Evolutionary conservation across 1,139 yeast genomes (phyloP).

Genomic region (Yamadazyma sp.): DNA sequence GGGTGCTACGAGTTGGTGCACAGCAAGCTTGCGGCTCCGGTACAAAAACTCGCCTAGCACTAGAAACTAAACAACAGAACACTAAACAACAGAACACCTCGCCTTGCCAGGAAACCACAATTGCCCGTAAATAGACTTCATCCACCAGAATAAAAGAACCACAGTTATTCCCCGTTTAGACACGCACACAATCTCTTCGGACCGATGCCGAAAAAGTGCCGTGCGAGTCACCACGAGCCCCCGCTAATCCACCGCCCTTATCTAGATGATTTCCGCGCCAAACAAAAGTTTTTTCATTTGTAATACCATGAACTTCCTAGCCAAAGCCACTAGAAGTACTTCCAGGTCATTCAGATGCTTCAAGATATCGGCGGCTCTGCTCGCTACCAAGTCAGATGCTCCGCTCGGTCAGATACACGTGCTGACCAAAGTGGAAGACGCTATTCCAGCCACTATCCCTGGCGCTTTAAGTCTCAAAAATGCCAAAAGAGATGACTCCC

Average conservation of each 20-base stretch:
- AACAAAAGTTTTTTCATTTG: not conserved
- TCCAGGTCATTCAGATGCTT: not conserved
- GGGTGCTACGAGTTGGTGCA: conserved; percentile 87
- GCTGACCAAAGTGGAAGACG: conserved; percentile 12
- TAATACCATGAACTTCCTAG: conserved; percentile 1
- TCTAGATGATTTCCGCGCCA: conserved; percentile 1
- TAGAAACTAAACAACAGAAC: too few relatives aligned
- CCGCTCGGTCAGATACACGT: conserved; percentile 15
- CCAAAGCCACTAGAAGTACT: not conserved
- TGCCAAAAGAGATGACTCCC: conserved; percentile 46
- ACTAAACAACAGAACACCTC: too few relatives aligned
- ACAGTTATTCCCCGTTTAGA: too few relatives aligned
- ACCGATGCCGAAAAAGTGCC: not conserved
- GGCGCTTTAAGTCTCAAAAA: conserved; percentile 49
- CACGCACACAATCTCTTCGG: too few relatives aligned
- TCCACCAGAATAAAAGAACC: not conserved
- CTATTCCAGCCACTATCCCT: conserved; percentile 28
- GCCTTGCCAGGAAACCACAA: too few relatives aligned
- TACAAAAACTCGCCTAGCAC: too few relatives aligned
- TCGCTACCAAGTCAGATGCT: conserved; percentile 4
- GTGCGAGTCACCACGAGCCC: too few relatives aligned
- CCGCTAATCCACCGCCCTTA: not conserved
- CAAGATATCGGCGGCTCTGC: not conserved
- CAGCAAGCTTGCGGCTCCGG: conserved; percentile 9
- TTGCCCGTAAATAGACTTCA: not conserved